These are phyloP conservation scores for Xylaria longipes DNA, from an alignment of 495 filamentous ascomycete genomes.

Conservation along the genomic window DNA sequence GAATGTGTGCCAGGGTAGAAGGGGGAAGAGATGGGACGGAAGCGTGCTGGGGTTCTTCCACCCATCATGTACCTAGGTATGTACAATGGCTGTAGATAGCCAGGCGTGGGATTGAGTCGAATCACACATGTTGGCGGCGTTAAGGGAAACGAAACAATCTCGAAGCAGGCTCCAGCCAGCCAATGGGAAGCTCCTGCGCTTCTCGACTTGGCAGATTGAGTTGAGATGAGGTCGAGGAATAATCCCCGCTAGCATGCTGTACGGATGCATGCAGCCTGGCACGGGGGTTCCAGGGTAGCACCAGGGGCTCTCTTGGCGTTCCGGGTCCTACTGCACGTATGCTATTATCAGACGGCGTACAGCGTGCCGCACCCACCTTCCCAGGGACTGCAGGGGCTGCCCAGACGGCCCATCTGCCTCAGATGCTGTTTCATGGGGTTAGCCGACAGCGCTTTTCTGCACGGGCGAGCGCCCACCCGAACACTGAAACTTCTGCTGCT, in stretches of 20 bases:
- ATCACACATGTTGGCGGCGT: slow-evolving; percentile 31
- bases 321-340: not conserved
- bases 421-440: slow-evolving; percentile 37
- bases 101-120: slow-evolving; percentile 10
- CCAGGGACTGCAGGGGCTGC: slow-evolving; percentile 12
- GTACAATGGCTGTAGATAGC: not conserved
- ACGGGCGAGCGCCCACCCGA: slow-evolving; percentile 36
- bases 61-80: not conserved
- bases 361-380: not conserved
- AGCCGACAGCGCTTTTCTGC: not conserved
- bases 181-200: slow-evolving; percentile 34
- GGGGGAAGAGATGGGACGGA: slow-evolving; percentile 27
- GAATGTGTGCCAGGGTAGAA: slow-evolving; percentile 15
- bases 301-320: slow-evolving; percentile 20
- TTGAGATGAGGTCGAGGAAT: slow-evolving; percentile 13
- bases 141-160: slow-evolving; percentile 22
- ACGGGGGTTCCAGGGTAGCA: not conserved
- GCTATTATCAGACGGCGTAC: not conserved
- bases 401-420: slow-evolving; percentile 34
- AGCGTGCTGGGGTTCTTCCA: slow-evolving; percentile 2
- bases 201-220: slow-evolving; percentile 8
- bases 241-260: not conserved
- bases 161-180: slow-evolving; percentile 29
- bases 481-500: slow-evolving; percentile 34
- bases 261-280: not conserved